These are phyloP conservation scores for Eucalyptus cloeziana DNA, from an alignment of 345 rosid species.

Conservation along the genomic window DNA sequence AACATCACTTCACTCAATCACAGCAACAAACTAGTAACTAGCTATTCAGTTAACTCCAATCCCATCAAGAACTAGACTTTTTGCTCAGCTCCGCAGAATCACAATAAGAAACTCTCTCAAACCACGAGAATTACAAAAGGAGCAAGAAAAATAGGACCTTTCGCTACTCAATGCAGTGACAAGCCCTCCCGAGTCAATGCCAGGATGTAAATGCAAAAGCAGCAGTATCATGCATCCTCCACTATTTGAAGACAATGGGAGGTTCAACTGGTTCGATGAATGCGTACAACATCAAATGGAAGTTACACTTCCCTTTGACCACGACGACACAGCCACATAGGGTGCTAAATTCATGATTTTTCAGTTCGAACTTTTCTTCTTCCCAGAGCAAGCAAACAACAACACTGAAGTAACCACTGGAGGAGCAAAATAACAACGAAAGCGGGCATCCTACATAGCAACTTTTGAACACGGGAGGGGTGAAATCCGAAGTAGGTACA, in stretches of 20 bases:
- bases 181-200: background rate
- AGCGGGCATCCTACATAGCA: background rate
- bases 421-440: background rate
- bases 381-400: background rate
- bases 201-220: background rate
- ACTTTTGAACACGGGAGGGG: background rate
- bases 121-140: background rate
- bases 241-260: background rate
- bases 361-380: background rate
- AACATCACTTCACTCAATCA: background rate
- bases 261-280: background rate
- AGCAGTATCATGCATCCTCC: background rate
- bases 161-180: background rate
- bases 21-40: background rate
- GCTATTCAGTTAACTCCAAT: background rate
- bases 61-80: background rate
- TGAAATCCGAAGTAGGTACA: background rate
- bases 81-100: background rate
- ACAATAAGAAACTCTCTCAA: background rate
- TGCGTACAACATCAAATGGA: background rate
- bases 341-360: background rate
- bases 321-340: background rate
- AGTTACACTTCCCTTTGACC: background rate
- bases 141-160: background rate
- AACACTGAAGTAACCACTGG: background rate